A percentile compares a stretch with the other conserved stretches of the same genome.
These are phyloP conservation scores for Petrea volubilis DNA, from an alignment of 257 asterid genomes.

Conservation along the genomic window DNA sequence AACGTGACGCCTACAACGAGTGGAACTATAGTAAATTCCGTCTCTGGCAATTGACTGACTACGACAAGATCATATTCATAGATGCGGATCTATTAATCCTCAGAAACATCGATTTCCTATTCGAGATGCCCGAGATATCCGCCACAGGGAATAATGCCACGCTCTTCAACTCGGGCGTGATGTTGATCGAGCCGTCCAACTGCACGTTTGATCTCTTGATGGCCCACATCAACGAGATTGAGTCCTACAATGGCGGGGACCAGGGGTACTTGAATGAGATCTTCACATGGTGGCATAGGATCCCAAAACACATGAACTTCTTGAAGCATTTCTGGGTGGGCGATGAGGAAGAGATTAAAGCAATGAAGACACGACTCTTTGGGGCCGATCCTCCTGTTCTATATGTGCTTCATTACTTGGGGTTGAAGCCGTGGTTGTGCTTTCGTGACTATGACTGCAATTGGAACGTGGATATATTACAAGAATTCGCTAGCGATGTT, in stretches of 20 bases:
- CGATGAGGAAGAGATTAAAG: slow-evolving; percentile 64
- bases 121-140: slow-evolving; percentile 87
- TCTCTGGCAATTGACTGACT: slow-evolving; percentile 92
- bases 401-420: slow-evolving; percentile 80
- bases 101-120: slow-evolving; percentile 82
- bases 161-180: slow-evolving; percentile 87
- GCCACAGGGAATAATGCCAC: slow-evolving; percentile 89
- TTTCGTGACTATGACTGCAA: slow-evolving; percentile 93
- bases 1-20: slow-evolving; percentile 84
- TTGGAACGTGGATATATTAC: slow-evolving; percentile 73
- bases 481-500: slow-evolving; percentile 78
- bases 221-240: slow-evolving; percentile 85
- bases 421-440: slow-evolving; percentile 86
- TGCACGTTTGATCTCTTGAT: slow-evolving; percentile 79
- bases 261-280: slow-evolving; percentile 89
- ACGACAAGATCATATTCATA: slow-evolving; percentile 82
- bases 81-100: slow-evolving; percentile 79
- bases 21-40: slow-evolving; percentile 95
- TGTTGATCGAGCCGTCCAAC: slow-evolving; percentile 90
- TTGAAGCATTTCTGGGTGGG: slow-evolving; percentile 86
- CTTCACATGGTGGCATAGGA: slow-evolving; percentile 96
- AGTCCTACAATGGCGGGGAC: slow-evolving; percentile 92
- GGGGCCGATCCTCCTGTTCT: slow-evolving; percentile 83
- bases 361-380: slow-evolving; percentile 61
- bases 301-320: slow-evolving; percentile 87